Evolutionary conservation across 2,329 filamentous ascomycete genomes (phyloP), one percentile per base, ranked within the genome.

Genomic region (Cadophora luteo-olivacea): DNA sequence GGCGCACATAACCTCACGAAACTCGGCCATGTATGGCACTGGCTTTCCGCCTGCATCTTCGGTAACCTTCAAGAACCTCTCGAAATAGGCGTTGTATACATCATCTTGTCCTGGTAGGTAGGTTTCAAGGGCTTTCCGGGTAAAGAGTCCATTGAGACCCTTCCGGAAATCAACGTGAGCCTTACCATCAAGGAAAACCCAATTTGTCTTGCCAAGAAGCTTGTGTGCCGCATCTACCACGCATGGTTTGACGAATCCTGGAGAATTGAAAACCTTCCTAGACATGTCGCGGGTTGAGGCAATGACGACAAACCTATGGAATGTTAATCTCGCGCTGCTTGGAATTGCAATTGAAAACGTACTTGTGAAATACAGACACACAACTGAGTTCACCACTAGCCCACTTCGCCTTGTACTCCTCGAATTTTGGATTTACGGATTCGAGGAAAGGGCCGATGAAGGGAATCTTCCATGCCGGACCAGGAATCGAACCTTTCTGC

Each of bases 311-410:
- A 99, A 99, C 80, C 93, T 97, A 75, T 36, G n/a, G 24, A 24
- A 19, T 33, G 11, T 68, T 36, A 66, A 57, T 7, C 58, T 4
- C 14, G 19, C n/a, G 11, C 25, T 45, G 11, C 19, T 48, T 9
- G n/a, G 19, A 12, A 69, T 41, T 22, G 19, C 32, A 2, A 22
- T 3, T 5, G 14, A n/a, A 4, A 9, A 73, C 89, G 75, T 87
- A 97, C 93, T 98, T 99, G 89, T 99, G 96, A 84, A 99, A 99
- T 77, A 99, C 94, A 2, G 94, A 97, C 70, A 99, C 96, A 78
- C 96, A 99, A 85, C 94, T 97, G 75, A 99, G 85, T 60, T 92
- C 91, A 58, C 92, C 96, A 78, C 93, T 97, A 76, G 86, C 81
- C 96, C 96, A 99, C 85, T 98, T 97, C 70, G 86, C 90, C 80